These are phyloP conservation scores for Glycine latifolia DNA, from an alignment of 306 rosid genomes.

Conservation along the genomic window DNA sequence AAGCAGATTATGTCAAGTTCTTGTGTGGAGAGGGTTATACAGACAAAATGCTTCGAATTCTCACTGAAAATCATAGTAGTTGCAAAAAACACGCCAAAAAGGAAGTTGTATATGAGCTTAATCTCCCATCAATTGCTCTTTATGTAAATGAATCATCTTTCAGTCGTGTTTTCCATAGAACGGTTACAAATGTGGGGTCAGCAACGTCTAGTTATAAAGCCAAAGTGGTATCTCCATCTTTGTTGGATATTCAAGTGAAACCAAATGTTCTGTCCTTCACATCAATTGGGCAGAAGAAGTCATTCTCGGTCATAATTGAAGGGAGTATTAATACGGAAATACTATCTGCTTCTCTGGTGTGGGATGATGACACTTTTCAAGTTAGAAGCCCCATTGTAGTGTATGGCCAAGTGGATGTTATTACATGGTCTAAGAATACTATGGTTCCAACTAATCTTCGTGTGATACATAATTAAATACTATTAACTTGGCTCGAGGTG, in stretches of 20 bases:
- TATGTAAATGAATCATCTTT: background rate
- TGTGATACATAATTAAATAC: too few species aligned
- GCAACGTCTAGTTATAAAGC: conserved; percentile 29
- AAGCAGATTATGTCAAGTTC: conserved; percentile 48
- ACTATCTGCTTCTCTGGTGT: conserved; percentile 48
- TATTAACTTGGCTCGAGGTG: too few species aligned
- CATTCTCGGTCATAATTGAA: conserved; percentile 41
- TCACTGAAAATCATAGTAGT: conserved; percentile 18
- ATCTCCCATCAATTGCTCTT: conserved; percentile 64
- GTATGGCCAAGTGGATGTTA: background rate
- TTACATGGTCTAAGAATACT: background rate
- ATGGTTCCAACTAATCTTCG: too few species aligned
- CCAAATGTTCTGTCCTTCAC: conserved; percentile 50
- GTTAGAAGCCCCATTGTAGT: conserved; percentile 55
- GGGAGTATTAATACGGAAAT: background rate
- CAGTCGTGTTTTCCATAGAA: conserved; percentile 20
- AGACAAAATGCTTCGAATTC: background rate
- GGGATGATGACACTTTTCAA: conserved; percentile 49
- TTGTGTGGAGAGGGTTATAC: conserved; percentile 56
- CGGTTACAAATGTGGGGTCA: conserved; percentile 41
- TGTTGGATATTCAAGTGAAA: conserved; percentile 42
- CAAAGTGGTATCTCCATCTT: conserved; percentile 17
- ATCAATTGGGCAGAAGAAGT: conserved; percentile 36
- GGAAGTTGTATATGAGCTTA: conserved; percentile 39
- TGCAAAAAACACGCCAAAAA: background rate